Base-by-base conservation (phyloP, 805 yeast species). In the Suhomyces vadensis region DNA sequence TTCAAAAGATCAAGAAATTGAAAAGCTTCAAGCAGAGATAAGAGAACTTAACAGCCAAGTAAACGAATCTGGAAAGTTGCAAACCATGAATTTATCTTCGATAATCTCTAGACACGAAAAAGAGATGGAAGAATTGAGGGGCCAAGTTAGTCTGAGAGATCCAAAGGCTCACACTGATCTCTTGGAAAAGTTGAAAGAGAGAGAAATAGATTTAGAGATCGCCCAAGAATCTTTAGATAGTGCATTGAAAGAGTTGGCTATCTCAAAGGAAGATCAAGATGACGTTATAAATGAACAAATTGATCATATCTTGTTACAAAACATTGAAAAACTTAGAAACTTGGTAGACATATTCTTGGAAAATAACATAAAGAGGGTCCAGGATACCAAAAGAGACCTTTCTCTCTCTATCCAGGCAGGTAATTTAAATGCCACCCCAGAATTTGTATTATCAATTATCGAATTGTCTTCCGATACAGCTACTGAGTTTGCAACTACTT, bases 371-470 rank as follows among this genome's bases (percentile, higher is more conserved):
- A 81, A 81, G 48, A 73, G 89, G 41, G 75, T 89, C 42, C 95
- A 89, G 64, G 88, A 85, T 51, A 67, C 85, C 0, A 68, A 78
- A 31, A 83, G 78, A 56, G 89, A 83, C 54, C 69, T 87, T 48
- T 83, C 81, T 43, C 83, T 91, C 4, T 87, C 94, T 23, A 79
- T 85, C 79, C 88, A 85, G 63, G 87, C 89, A 3, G 94, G 94
- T 43, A 87, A 86, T 58, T 80, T 82, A 52, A 82, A 82, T 59
- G 75, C 94, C 2, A 78, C 92, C 0, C 87, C 92, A 2, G 82
- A 78, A 51, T 83, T 79, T 54, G 63, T 85, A 17, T 67, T 83
- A 26, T 82, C 92, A 0, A 69, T 87, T 31, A 70, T 83, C 49
- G 96, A 90, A 58, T 77, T 82, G 50, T 76, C 85, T 14, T 78